phyloP scores from a whole-genome alignment of 306 rosid genomes.

The Ammopiptanthus mongolicus region DNA sequence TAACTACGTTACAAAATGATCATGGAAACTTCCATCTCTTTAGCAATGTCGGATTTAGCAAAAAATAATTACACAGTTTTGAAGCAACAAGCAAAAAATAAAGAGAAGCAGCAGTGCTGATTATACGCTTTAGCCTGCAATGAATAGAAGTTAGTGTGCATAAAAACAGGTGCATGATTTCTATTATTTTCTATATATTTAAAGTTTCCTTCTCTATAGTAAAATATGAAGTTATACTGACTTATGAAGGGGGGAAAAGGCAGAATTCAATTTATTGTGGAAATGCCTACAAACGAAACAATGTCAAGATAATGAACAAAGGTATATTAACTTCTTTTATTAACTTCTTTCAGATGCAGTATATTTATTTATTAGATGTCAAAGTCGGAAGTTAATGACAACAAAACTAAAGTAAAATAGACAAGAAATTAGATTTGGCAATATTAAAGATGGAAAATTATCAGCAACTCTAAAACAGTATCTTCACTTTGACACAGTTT shows the following conservation, averaged over 20 bases:
- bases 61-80: background rate
- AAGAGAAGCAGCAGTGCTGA: background rate
- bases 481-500: background rate
- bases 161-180: background rate
- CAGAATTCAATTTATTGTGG: background rate
- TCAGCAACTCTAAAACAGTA: background rate
- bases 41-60: background rate
- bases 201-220: background rate
- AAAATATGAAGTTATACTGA: background rate
- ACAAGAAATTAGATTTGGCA: background rate
- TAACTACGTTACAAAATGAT: background rate
- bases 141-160: background rate
- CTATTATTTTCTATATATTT: background rate
- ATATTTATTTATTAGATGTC: background rate
- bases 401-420: background rate
- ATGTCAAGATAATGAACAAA: background rate
- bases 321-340: background rate
- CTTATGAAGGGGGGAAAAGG: background rate
- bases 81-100: background rate
- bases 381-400: background rate
- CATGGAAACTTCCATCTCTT: background rate
- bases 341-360: background rate
- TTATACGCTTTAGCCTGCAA: background rate
- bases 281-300: background rate
- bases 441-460: background rate